phyloP scores from a whole-genome alignment of 306 rosid genomes.

The Astragalus glycyphyllos region DNA sequence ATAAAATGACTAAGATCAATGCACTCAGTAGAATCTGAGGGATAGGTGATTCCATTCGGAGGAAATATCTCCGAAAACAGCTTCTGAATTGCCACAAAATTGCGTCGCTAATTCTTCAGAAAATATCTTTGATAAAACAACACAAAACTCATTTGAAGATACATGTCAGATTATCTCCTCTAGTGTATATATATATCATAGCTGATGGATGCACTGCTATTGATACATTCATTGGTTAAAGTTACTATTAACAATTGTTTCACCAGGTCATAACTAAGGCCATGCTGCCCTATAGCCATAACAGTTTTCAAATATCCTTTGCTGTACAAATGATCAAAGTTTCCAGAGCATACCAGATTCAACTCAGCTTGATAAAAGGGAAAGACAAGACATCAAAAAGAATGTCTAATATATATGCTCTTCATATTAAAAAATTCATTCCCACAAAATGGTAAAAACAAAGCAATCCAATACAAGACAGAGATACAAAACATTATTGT shows the following conservation, averaged over 20 bases:
- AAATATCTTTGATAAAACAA: too few species aligned
- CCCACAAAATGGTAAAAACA: neutral
- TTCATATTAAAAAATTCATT: neutral
- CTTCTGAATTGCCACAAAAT: slow-evolving; percentile 71
- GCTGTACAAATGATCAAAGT: neutral
- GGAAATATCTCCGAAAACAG: slow-evolving; percentile 59
- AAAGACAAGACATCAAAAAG: neutral
- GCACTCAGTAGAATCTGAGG: slow-evolving; percentile 45
- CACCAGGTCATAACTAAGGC: neutral
- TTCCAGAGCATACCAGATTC: neutral
- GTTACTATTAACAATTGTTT: neutral
- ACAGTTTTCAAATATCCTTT: slow-evolving; percentile 7
- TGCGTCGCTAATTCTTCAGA: slow-evolving; percentile 67
- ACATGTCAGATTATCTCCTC: too few species aligned
- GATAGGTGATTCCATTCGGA: slow-evolving; percentile 37
- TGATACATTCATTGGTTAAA: slow-evolving; percentile 3
- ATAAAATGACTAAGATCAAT: slow-evolving; percentile 81
- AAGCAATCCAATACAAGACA: slow-evolving; percentile 13
- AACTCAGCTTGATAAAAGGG: neutral
- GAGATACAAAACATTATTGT: too few species aligned
- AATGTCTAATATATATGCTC: neutral
- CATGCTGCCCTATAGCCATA: neutral
- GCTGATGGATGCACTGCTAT: slow-evolving; percentile 13
- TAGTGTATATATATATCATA: too few species aligned
- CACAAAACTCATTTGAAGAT: too few species aligned